Evolutionary conservation across 208 protist species (phyloP).

Genomic region (Acanthamoeba triangularis): DNA sequence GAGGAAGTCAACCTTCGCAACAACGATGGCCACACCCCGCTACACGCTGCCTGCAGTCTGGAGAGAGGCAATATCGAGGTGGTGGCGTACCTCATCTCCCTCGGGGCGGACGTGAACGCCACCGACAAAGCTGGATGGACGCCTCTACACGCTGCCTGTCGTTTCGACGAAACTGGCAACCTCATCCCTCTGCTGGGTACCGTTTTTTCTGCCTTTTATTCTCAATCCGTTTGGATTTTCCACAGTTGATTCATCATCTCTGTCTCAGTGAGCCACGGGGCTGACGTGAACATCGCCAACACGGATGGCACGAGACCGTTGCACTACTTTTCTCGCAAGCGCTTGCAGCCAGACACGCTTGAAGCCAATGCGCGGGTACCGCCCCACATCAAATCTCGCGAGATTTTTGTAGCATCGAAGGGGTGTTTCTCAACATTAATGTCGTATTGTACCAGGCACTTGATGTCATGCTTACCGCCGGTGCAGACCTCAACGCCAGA

Average conservation of each 20-base stretch:
- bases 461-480: background rate
- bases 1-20: conserved; percentile 25
- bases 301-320: conserved; percentile 42
- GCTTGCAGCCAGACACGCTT: conserved; percentile 4
- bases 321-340: conserved; percentile 57
- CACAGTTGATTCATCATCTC: background rate
- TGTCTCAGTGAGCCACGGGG: background rate
- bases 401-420: background rate
- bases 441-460: background rate
- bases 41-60: conserved; percentile 36
- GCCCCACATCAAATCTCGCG: background rate
- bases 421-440: background rate
- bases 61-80: conserved; percentile 12
- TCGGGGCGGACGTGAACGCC: conserved; percentile 10
- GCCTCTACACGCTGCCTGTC: conserved; percentile 18
- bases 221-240: background rate
- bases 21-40: background rate
- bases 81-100: background rate
- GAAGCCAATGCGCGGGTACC: conserved; percentile 6
- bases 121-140: background rate
- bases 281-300: background rate
- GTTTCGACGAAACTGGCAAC: background rate
- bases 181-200: conserved; percentile 5
- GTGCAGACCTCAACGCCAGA: conserved; percentile 54
- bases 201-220: background rate